These are phyloP conservation scores for Cladophialophora bantiana DNA, from an alignment of 2,329 filamentous ascomycete species.

Conservation along the genomic window DNA sequence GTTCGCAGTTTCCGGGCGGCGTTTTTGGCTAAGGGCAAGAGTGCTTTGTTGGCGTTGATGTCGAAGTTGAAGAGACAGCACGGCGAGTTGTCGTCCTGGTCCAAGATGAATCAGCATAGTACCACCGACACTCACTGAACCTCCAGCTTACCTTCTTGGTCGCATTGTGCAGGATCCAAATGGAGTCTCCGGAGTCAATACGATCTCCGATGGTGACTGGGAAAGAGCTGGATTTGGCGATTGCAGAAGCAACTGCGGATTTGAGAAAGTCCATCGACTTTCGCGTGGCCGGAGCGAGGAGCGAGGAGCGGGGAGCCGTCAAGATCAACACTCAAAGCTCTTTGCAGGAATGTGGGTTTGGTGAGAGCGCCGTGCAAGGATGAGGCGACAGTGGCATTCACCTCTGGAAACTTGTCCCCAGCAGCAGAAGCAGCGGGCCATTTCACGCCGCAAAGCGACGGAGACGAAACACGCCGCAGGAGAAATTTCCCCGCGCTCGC, in stretches of 20 bases:
- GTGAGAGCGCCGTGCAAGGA: background rate
- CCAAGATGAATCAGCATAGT: background rate
- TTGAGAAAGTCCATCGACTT: constrained; percentile 91
- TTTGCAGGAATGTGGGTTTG: background rate
- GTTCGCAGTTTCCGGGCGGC: constrained; percentile 93
- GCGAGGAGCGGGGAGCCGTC: background rate
- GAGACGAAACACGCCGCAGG: constrained; percentile 8
- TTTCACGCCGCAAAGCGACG: constrained; percentile 13
- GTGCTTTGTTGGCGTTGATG: constrained; percentile 77
- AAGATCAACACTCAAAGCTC: background rate
- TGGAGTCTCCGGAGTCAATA: constrained; percentile 89
- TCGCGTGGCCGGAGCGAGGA: background rate
- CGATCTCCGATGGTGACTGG: constrained; percentile 92
- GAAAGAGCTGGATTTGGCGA: constrained; percentile 91
- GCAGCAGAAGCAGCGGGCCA: constrained; percentile 23
- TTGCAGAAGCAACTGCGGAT: constrained; percentile 94
- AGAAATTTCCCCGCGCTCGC: constrained; percentile 30
- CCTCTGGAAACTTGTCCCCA: constrained; percentile 15
- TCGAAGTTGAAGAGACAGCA: constrained; percentile 99
- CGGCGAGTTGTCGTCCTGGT: constrained; percentile 86
- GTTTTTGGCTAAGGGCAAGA: constrained; percentile 87
- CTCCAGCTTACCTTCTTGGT: constrained; percentile 75
- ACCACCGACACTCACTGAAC: background rate
- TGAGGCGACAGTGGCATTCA: background rate
- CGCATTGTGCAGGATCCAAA: constrained; percentile 96